Evolutionary conservation across 177 flowering plant genomes (phyloP), one percentile per base, ranked within the genome.

Genomic region (Vitis hybrid): DNA sequence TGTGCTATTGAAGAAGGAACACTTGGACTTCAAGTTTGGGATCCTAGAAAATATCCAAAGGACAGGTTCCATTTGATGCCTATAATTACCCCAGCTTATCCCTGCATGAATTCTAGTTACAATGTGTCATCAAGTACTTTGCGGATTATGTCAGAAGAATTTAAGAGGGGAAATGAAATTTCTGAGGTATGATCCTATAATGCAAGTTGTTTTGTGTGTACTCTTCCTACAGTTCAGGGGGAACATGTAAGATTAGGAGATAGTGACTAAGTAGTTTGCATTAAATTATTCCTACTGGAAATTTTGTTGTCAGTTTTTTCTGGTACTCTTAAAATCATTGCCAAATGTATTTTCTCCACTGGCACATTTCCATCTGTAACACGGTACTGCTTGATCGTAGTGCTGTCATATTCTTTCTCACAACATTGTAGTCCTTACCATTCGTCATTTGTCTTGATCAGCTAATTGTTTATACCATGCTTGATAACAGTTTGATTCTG

Each of bases 61-160:
- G 88, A 85, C 40, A 75, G 83, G 56, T 77, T 13, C 49, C 88
- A 85, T 73, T 65, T 83, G 72, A 85, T 85, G 88, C 88, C 88
- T 54, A 85, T 85, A 56, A 85, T 85, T 10, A 85, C 88, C 76
- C 88, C 88, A 54, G 88, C 88, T 46, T 85, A 85, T 71, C 88
- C 88, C 14, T 79, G 76, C 74, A 85, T 85, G 88, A 85, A 85
- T 59, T 82, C 88, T 32, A 85, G 88, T 72, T 85, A 85, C 81
- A 85, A 85, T 76, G 88, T 85, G 1, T 85, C 88, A 32, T 32
- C 81, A 46, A 85, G 84, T 74, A 85, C 88, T 49, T 35, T 85
- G 79, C 84, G 82, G n/a, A 79, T 85, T 30, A 85, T 85, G 86
- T 61, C 76, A 11, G 84, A 78, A 51, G 84, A 85, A 76, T 82